A percentile compares a stretch with the other conserved stretches of the same genome.
phyloP scores from a whole-genome alignment of 352 stramenopile species.

The Thraustochytrium striatum region DNA sequence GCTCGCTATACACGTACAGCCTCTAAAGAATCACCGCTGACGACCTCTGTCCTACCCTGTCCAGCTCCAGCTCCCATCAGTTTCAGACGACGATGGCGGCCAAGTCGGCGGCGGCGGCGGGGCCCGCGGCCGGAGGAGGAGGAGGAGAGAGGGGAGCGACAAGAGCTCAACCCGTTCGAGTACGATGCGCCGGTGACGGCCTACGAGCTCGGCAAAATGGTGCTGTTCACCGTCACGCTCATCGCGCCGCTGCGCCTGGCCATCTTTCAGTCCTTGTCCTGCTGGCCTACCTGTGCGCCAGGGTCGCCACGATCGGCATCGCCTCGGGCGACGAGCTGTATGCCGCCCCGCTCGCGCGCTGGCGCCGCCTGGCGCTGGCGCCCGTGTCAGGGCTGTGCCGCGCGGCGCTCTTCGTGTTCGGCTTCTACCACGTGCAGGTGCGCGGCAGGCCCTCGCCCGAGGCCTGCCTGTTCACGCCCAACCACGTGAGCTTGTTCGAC shows the following conservation, averaged over 20 bases:
- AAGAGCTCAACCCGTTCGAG: slow-evolving; percentile 27
- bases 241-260: background rate
- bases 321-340: background rate
- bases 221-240: background rate
- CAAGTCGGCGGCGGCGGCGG: too few species aligned
- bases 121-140: background rate
- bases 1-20: slow-evolving; percentile 43
- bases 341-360: background rate
- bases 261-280: background rate
- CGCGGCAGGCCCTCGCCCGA: background rate
- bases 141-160: background rate
- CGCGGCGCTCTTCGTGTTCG: slow-evolving; percentile 38
- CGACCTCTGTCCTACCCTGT: too few species aligned
- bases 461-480: slow-evolving; percentile 35
- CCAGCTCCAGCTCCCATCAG: too few species aligned
- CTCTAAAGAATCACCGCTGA: too few species aligned
- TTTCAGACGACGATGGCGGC: too few species aligned
- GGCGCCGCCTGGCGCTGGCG: background rate
- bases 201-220: slow-evolving; percentile 37
- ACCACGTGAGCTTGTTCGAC: slow-evolving; percentile 40
- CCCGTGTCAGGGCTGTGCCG: slow-evolving; percentile 14
- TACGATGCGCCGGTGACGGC: slow-evolving; percentile 15
- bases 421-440: slow-evolving; percentile 48
- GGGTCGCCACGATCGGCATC: slow-evolving; percentile 11
- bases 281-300: background rate